A percentile compares a stretch with the other conserved stretches of the same genome.
These are phyloP conservation scores for Phialophora macrospora DNA, from an alignment of 2,329 filamentous ascomycete species.

Conservation along the genomic window DNA sequence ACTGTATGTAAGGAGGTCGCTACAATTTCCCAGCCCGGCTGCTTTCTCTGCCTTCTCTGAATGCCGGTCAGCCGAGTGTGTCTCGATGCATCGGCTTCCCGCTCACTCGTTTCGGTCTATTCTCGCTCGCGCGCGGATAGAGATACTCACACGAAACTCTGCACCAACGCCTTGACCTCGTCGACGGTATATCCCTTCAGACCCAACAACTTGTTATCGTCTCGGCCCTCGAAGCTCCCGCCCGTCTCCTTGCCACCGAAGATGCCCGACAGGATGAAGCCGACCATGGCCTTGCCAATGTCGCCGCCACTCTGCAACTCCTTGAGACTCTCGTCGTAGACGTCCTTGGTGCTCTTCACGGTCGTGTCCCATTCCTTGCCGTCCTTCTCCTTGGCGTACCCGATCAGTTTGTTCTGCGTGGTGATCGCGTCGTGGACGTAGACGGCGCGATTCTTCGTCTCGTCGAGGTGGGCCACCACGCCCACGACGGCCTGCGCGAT, in stretches of 20 bases:
- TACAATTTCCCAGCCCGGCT: background rate
- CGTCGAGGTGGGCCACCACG: constrained; percentile 55
- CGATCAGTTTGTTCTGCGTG: constrained; percentile 53
- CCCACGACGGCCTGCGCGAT: constrained; percentile 57
- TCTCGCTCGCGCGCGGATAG: background rate
- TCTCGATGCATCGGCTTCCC: too few relatives aligned
- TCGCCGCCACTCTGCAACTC: constrained; percentile 40
- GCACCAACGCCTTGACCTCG: constrained; percentile 43
- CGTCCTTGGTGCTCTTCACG: constrained; percentile 22
- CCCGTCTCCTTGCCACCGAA: constrained; percentile 44
- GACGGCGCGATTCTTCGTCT: constrained; percentile 59
- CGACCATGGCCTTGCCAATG: constrained; percentile 38
- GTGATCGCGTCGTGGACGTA: constrained; percentile 52
- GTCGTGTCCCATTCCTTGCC: constrained; percentile 36
- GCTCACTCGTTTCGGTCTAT: too few relatives aligned
- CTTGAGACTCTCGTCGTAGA: constrained; percentile 40
- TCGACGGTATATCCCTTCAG: constrained; percentile 44
- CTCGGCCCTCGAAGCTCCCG: constrained; percentile 39
- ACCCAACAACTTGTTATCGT: constrained; percentile 50
- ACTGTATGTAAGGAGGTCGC: background rate
- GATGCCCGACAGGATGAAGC: constrained; percentile 43
- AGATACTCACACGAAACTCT: constrained; percentile 22
- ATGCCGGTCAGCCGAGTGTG: background rate
- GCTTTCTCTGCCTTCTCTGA: background rate
- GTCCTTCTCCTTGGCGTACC: constrained; percentile 44